Conservation (phyloP, 2,329 filamentous ascomycete species). For the Diaporthe ampelina region DNA sequence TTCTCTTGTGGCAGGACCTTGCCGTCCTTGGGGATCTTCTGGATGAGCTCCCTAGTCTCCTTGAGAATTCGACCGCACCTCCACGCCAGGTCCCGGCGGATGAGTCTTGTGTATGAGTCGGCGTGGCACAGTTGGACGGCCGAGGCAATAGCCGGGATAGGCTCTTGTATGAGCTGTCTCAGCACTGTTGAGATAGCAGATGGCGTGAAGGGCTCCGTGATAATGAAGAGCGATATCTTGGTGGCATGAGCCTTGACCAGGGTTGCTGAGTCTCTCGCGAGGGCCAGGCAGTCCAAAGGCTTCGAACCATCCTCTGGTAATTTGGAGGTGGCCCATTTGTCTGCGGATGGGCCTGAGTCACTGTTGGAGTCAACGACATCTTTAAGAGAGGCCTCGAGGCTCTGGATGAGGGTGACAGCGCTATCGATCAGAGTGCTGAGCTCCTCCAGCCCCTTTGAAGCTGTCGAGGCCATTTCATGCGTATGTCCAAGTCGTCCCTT, state of each 20-base stretch:
- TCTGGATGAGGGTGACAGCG: constrained; percentile 45
- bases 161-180: constrained; percentile 77
- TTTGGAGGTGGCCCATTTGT: constrained; percentile 38
- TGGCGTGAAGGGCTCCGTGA: constrained; percentile 89
- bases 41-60: constrained; percentile 73
- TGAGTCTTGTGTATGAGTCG: constrained; percentile 71
- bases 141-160: constrained; percentile 81
- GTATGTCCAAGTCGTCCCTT: neutral
- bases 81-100: constrained; percentile 74
- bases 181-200: constrained; percentile 80
- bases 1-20: constrained; percentile 62
- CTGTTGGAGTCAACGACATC: constrained; percentile 39
- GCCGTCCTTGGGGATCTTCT: constrained; percentile 71
- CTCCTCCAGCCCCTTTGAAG: constrained; percentile 43
- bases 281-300: constrained; percentile 69
- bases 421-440: constrained; percentile 44
- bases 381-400: constrained; percentile 40
- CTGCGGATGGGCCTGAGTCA: constrained; percentile 35
- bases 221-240: constrained; percentile 87
- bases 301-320: constrained; percentile 40
- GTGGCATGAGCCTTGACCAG: constrained; percentile 87
- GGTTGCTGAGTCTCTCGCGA: constrained; percentile 79
- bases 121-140: constrained; percentile 76
- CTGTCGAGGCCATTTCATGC: constrained; percentile 21
- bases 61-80: constrained; percentile 71